phyloP scores from a whole-genome alignment of 345 rosid genomes.

The Zanthoxylum bungeanum region DNA sequence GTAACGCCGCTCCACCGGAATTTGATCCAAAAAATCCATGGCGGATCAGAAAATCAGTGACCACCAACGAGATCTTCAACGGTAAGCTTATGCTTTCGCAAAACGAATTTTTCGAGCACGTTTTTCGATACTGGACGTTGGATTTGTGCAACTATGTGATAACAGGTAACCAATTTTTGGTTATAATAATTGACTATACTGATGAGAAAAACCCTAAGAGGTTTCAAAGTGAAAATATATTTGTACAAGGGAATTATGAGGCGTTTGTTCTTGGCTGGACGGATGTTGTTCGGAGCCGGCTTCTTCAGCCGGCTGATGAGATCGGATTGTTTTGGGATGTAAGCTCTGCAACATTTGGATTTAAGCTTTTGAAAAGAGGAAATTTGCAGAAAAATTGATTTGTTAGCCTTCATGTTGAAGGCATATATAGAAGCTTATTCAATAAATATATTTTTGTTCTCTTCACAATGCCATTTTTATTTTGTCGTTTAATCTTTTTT shows the following conservation, averaged over 20 bases:
- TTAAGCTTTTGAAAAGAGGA: conserved; percentile 25
- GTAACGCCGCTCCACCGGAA: neutral
- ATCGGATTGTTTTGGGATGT: conserved; percentile 37
- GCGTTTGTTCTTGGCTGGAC: conserved; percentile 21
- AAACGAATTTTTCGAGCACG: conserved; percentile 24
- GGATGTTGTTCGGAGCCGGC: conserved; percentile 23
- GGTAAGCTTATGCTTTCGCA: conserved; percentile 26
- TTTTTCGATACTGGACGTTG: conserved; percentile 27
- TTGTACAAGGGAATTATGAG: conserved; percentile 23
- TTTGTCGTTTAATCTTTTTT: neutral
- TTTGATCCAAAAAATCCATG: conserved; percentile 27
- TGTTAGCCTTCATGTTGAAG: neutral
- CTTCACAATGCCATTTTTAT: neutral
- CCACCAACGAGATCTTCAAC: conserved; percentile 13
- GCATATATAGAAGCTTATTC: neutral
- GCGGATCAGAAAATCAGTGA: conserved; percentile 25
- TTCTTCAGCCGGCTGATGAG: conserved; percentile 24
- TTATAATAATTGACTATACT: conserved; percentile 27
- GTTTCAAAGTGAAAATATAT: conserved; percentile 27
- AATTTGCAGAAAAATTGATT: neutral
- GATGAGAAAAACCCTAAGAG: conserved; percentile 26
- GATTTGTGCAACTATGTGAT: conserved; percentile 20
- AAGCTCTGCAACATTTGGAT: conserved; percentile 17
- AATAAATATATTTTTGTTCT: neutral
- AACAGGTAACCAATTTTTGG: conserved; percentile 17